Percentiles rank a stretch among this genome's conserved stretches.
Evolutionary conservation across 345 rosid species (phyloP).

Genomic region (Nephelium lappaceum): DNA sequence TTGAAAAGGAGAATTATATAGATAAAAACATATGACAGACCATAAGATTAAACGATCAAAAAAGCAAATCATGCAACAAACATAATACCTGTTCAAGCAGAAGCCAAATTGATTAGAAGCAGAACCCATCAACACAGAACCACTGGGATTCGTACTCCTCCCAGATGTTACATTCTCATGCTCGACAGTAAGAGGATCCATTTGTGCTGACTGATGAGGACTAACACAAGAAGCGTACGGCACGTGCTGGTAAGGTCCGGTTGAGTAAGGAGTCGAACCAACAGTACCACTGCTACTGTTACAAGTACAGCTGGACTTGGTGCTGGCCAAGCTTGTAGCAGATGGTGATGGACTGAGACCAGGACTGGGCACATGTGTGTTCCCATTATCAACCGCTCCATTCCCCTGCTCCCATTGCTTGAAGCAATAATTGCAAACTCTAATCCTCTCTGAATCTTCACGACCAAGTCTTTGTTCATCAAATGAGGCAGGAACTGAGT

Average conservation of each 20-base stretch:
- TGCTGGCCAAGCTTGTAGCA: conserved; percentile 70
- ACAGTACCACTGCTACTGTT: conserved; percentile 63
- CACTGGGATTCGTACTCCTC: conserved; percentile 38
- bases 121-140: conserved; percentile 36
- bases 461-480: conserved; percentile 47
- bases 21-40: neutral
- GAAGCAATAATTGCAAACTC: conserved; percentile 91
- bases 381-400: conserved; percentile 54
- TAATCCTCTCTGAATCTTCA: conserved; percentile 75
- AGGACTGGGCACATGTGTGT: conserved; percentile 46
- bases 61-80: conserved; percentile 16
- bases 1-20: neutral
- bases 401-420: conserved; percentile 72
- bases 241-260: conserved; percentile 66
- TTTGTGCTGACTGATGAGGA: conserved; percentile 44
- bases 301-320: conserved; percentile 68
- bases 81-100: conserved; percentile 57
- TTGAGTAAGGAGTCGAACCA: conserved; percentile 62
- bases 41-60: neutral
- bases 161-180: conserved; percentile 44
- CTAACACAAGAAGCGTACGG: conserved; percentile 42
- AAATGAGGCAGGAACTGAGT: conserved; percentile 68
- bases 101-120: conserved; percentile 57
- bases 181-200: conserved; percentile 46
- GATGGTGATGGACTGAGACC: conserved; percentile 74